Conservation (phyloP, 495 filamentous ascomycete genomes). For the Penicillium desertorum region DNA sequence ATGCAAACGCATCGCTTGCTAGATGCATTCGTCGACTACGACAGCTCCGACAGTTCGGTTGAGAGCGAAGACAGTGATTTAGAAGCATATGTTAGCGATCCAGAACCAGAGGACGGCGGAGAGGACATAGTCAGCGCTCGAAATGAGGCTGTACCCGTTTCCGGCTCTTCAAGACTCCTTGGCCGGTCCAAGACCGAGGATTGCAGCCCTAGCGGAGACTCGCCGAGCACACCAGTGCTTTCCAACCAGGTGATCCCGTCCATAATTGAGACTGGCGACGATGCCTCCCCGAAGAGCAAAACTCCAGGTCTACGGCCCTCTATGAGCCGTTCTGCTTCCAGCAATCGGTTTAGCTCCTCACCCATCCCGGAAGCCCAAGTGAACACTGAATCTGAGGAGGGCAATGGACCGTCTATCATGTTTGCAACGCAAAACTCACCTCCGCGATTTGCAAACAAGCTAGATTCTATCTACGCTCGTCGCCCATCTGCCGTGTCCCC, state of each 20-base stretch:
- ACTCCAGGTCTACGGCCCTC: constrained; percentile 27
- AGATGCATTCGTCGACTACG: constrained; percentile 59
- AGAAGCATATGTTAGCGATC: constrained; percentile 40
- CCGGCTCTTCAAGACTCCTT: constrained; percentile 15
- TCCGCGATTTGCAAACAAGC: constrained; percentile 29
- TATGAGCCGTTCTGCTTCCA: constrained; percentile 39
- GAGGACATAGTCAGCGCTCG: constrained; percentile 21
- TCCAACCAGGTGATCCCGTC: constrained; percentile 34
- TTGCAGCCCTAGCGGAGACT: constrained; percentile 14
- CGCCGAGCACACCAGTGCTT: constrained; percentile 18
- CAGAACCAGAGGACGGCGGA: constrained; percentile 29
- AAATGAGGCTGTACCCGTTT: constrained; percentile 5
- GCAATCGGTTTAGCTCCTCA: constrained; percentile 65
- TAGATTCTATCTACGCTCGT: constrained; percentile 57
- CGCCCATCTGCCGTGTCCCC: constrained; percentile 29
- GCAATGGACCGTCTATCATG: constrained; percentile 72
- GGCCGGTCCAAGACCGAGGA: constrained; percentile 28
- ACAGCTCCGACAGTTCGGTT: constrained; percentile 48
- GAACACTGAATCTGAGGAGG: constrained; percentile 54
- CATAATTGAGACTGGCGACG: constrained; percentile 52
- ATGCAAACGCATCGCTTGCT: constrained; percentile 76
- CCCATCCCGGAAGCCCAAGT: constrained; percentile 73
- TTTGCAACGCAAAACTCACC: constrained; percentile 59
- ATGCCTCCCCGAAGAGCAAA: constrained; percentile 38
- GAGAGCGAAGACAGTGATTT: constrained; percentile 49